Evolutionary conservation across 345 rosid species (phyloP), one percentile per base, ranked within the genome.

Genomic region (Pistacia vera): DNA sequence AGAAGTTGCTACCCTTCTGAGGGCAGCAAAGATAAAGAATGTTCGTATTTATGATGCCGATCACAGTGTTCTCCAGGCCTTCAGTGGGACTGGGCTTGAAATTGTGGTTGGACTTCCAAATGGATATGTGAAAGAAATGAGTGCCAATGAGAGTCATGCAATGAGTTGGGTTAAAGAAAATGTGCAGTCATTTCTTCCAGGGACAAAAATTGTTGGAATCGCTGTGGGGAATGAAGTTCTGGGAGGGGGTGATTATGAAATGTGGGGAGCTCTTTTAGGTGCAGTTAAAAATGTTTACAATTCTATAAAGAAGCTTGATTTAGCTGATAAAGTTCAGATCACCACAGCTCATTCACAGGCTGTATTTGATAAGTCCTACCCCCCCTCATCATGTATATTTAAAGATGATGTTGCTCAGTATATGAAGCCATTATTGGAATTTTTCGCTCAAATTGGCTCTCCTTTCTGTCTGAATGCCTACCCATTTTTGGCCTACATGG

Each of bases 401-500:
- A 76, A 30, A 36, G 90, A 91, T 48, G 81, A 87, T 78, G 86
- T 89, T 60, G 90, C 69, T 75, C 92, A 85, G 85, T 92, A 73
- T 84, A 94, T 97, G 98, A 92, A 94, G 86, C 97, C 97, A 16
- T 80, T 97, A 28, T 82, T 97, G 82, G 88, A 90, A 59, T 97
- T 97, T 80, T 92, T 89, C 78, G 52, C 85, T 0, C 88, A 93
- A 77, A 89, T 89, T 54, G 95, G 88, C 6, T 94, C 99, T 77
- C 99, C 98, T n/a, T 97, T 97, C 72, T 94, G 98, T 80, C 84
- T 97, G 77, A 97, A 97, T 81, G 99, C 93, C 0, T 97, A 97
- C 74, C 99, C 99, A 0, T 97, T 97, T 76, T 79, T 97, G 82
- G 97, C 93, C 11, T 94, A 94, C 81, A 88, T 86, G 83, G 49